phyloP scores from a whole-genome alignment of 2,329 filamentous ascomycete genomes.

The Aspergillus sp. region DNA sequence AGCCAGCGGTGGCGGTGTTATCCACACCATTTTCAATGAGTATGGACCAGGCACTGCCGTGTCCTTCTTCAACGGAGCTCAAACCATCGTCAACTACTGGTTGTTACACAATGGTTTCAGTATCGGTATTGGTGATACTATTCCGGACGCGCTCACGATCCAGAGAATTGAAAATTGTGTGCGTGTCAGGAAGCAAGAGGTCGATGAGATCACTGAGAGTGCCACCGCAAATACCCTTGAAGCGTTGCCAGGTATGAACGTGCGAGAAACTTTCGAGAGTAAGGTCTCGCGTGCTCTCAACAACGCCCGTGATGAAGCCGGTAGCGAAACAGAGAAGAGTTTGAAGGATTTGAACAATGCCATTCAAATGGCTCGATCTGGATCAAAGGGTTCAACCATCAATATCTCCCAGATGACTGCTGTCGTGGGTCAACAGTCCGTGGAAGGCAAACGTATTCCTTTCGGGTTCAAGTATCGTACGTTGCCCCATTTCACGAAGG shows the following conservation, averaged over 20 bases:
- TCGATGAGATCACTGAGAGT: slow-evolving; percentile 69
- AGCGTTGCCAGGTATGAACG: slow-evolving; percentile 95
- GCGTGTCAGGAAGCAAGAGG: slow-evolving; percentile 75
- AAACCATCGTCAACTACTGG: slow-evolving; percentile 96
- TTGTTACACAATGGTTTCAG: slow-evolving; percentile 93
- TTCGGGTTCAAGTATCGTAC: slow-evolving; percentile 99
- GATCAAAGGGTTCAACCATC: slow-evolving; percentile 97
- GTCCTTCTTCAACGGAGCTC: slow-evolving; percentile 92
- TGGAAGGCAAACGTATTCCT: slow-evolving; percentile 97
- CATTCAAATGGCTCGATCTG: slow-evolving; percentile 91
- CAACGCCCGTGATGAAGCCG: slow-evolving; percentile 92
- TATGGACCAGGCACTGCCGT: slow-evolving; percentile 82
- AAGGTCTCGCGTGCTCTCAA: slow-evolving; percentile 94
- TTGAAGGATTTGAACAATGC: slow-evolving; percentile 96
- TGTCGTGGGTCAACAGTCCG: slow-evolving; percentile 94
- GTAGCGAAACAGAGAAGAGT: slow-evolving; percentile 86
- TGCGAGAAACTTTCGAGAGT: slow-evolving; percentile 96
- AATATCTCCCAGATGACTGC: slow-evolving; percentile 99
- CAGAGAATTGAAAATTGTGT: slow-evolving; percentile 81
- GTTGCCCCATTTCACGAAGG: slow-evolving; percentile 96
- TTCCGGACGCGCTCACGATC: slow-evolving; percentile 84
- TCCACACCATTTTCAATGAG: slow-evolving; percentile 96
- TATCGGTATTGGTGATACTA: slow-evolving; percentile 97
- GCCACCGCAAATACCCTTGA: slow-evolving; percentile 88
- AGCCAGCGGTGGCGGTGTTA: slow-evolving; percentile 83